These are phyloP conservation scores for Hibiscus syriacus DNA, from an alignment of 345 rosid genomes.

Conservation along the genomic window DNA sequence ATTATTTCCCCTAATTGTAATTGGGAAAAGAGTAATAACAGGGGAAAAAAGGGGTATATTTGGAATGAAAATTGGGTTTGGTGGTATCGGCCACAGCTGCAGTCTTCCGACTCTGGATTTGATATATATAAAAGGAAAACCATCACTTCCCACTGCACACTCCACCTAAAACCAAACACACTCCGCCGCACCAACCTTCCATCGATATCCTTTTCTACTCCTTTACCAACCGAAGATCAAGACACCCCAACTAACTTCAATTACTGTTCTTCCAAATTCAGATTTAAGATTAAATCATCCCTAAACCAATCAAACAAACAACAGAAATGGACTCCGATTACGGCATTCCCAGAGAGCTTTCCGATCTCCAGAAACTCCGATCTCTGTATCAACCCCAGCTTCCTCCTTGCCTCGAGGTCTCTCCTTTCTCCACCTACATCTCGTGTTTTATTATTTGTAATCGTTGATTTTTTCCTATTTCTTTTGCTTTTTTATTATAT, in stretches of 20 bases:
- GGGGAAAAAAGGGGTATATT: not conserved
- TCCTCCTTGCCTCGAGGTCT: not conserved
- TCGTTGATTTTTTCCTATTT: not conserved
- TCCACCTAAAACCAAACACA: not conserved
- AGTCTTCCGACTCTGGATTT: not conserved
- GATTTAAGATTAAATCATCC: not conserved
- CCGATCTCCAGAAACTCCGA: constrained; percentile 56
- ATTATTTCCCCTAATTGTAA: not conserved
- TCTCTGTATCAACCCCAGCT: not conserved
- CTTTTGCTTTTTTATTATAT: not conserved
- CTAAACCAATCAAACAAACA: not conserved
- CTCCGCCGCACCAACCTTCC: not conserved
- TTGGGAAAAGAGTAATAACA: not conserved
- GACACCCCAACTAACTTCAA: too few relatives aligned
- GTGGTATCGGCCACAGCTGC: not conserved
- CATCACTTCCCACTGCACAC: not conserved
- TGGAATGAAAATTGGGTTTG: not conserved
- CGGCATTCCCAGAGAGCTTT: constrained; percentile 89
- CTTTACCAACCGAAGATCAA: too few relatives aligned
- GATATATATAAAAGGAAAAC: not conserved
- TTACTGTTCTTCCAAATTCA: not conserved
- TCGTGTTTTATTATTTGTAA: not conserved
- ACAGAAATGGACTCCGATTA: constrained; percentile 80
- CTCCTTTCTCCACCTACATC: not conserved
- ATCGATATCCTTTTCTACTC: too few relatives aligned